Conservation (phyloP, 2,329 filamentous ascomycete genomes). For the Geosmithia morbida region DNA sequence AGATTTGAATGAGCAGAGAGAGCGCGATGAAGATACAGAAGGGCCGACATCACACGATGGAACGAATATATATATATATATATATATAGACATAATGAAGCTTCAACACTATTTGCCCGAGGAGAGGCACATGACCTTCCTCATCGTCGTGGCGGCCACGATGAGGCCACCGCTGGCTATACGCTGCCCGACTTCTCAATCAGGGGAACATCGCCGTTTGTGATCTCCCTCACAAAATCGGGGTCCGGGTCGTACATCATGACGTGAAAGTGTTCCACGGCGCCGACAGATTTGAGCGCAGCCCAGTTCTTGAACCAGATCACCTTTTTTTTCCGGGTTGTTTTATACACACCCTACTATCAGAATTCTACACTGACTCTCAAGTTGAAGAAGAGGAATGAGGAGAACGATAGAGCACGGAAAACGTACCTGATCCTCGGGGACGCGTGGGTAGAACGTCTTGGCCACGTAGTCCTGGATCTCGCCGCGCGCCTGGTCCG, state of each 20-base stretch:
- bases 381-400: constrained; percentile 12
- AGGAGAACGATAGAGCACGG: not conserved
- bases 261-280: constrained; percentile 89
- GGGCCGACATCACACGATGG: no score
- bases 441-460: constrained; percentile 45
- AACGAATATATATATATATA: no score
- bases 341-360: no score
- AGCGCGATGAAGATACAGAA: no score
- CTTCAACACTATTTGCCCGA: no score
- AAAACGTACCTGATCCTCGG: constrained; percentile 34
- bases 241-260: constrained; percentile 70
- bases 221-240: constrained; percentile 55
- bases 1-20: no score
- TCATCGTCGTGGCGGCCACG: no score
- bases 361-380: not conserved
- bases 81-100: no score
- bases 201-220: constrained; percentile 58
- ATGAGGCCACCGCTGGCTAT: not conserved
- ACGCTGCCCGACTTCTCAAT: constrained; percentile 7
- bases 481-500: constrained; percentile 41
- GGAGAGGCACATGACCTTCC: no score
- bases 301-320: constrained; percentile 62
- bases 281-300: constrained; percentile 68
- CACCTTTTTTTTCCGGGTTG: constrained; percentile 17
- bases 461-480: constrained; percentile 58